phyloP scores from a whole-genome alignment of 352 stramenopile species.

The Peronospora belbahrii region DNA sequence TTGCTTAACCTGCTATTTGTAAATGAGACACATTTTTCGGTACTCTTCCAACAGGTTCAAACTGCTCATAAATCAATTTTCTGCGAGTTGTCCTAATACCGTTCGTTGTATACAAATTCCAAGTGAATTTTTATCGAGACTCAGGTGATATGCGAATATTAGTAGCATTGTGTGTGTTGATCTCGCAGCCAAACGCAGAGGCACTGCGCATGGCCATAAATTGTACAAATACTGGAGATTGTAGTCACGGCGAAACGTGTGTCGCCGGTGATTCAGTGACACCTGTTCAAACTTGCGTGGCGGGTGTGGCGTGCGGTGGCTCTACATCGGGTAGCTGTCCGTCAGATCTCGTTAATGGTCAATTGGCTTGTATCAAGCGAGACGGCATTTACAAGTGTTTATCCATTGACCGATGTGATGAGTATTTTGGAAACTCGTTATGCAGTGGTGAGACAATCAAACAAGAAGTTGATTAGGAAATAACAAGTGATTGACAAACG shows the following conservation, averaged over 20 bases:
- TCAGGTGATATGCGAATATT: conserved; percentile 9
- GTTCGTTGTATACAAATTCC: neutral
- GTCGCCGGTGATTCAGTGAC: conserved; percentile 59
- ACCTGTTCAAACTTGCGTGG: conserved; percentile 64
- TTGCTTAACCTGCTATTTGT: conserved; percentile 10
- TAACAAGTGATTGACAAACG: neutral
- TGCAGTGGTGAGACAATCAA: conserved; percentile 41
- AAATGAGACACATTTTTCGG: conserved; percentile 9
- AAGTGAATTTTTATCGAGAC: neutral
- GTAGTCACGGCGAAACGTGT: conserved; percentile 50
- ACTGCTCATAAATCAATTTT: conserved; percentile 3
- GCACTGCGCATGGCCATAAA: conserved; percentile 35
- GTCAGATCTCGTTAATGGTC: conserved; percentile 41
- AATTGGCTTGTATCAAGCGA: conserved; percentile 63
- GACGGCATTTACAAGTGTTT: conserved; percentile 77
- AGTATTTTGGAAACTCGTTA: conserved; percentile 42
- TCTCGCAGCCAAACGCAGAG: neutral
- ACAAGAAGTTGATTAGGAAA: neutral
- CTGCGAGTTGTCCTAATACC: neutral
- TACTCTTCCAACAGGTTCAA: too few species aligned
- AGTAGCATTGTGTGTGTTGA: conserved; percentile 6
- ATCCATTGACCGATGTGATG: conserved; percentile 63
- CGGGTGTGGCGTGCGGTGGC: conserved; percentile 46
- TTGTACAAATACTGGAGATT: conserved; percentile 57
- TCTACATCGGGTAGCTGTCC: conserved; percentile 45